These are phyloP conservation scores for Hydnomerulius pinastri DNA, from an alignment of 768 basidiomycete genomes.

Conservation along the genomic window DNA sequence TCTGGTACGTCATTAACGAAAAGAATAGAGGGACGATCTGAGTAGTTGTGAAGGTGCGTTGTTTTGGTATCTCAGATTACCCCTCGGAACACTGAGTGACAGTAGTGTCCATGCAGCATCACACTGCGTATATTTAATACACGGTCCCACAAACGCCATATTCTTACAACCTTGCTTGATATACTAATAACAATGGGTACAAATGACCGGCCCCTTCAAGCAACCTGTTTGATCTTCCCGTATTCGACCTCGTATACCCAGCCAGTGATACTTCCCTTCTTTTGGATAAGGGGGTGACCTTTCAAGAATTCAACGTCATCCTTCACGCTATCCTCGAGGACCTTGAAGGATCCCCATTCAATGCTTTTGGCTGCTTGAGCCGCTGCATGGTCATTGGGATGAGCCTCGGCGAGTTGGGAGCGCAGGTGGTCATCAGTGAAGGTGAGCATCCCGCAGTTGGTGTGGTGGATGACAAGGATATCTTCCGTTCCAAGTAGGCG, in stretches of 20 bases:
- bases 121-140: not conserved
- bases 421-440: slow-evolving; percentile 56
- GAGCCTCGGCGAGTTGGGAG: slow-evolving; percentile 47
- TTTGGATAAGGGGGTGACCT: slow-evolving; percentile 54
- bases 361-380: slow-evolving; percentile 53
- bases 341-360: slow-evolving; percentile 42
- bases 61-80: no score
- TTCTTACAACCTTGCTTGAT: not conserved
- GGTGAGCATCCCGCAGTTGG: slow-evolving; percentile 71
- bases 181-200: not conserved
- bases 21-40: not conserved
- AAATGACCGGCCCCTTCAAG: not conserved
- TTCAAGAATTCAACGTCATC: slow-evolving; percentile 60
- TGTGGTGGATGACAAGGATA: slow-evolving; percentile 71
- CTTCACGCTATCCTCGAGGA: slow-evolving; percentile 55
- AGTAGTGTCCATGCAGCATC: not conserved
- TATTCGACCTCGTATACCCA: slow-evolving; percentile 69
- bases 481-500: slow-evolving; percentile 70
- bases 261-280: slow-evolving; percentile 56
- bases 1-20: slow-evolving; percentile 19
- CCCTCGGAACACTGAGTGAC: no score
- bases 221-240: slow-evolving; percentile 48
- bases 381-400: slow-evolving; percentile 36
- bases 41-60: not conserved
- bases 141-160: no score